Base-by-base conservation (phyloP, 495 filamentous ascomycete genomes). In the Aspergillus incahuasiensis region DNA sequence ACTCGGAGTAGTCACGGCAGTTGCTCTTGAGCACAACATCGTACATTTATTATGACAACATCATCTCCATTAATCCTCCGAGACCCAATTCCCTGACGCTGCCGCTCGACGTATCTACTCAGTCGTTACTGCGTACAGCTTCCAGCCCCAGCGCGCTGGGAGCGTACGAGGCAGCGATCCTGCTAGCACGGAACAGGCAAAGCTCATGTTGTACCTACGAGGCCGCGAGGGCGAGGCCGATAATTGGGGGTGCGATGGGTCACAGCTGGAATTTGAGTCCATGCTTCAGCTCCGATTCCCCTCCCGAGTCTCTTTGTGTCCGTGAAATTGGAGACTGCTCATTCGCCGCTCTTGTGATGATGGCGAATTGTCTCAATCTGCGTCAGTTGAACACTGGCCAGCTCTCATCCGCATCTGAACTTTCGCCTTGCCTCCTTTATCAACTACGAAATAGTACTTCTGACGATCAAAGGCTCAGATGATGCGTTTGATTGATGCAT, bases 81-180 rank as follows among this genome's bases (percentile, higher is more conserved):
- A 54, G 22, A 8, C 45, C 24, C 16, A n/a, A 50, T 50, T 50
- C 15, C 48, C 48, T 34, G 19, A 40, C 20, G 4, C 40, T 20
- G 42, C 42, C 21, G 38, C 43, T 46, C 45, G 53, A 55, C 48
- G 24, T 34, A 52, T 50, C 47, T 46, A 46, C 52, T 46, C 30
- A 11, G 52, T 40, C 48, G 42, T 55, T 54, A n/a, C n/a, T 52
- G 57, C 57, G 57, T 55, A 55, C 47, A 18, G 47, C 40, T 44
- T 52, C 57, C 52, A 43, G 48, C 52, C 30, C 48, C 58, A 60
- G 48, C 20, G 38, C 32, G 41, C 48, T 52, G 47, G 57, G 43
- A 47, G 39, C 38, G 32, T 50, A 40, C 47, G 47, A 40, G 32
- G n/a, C 40, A 56, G 44, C 54, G 54, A 56, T 56, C 54, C 22